Evolutionary conservation across 768 basidiomycete genomes (phyloP).

Genomic region (Holtermanniella nyarrowii): DNA sequence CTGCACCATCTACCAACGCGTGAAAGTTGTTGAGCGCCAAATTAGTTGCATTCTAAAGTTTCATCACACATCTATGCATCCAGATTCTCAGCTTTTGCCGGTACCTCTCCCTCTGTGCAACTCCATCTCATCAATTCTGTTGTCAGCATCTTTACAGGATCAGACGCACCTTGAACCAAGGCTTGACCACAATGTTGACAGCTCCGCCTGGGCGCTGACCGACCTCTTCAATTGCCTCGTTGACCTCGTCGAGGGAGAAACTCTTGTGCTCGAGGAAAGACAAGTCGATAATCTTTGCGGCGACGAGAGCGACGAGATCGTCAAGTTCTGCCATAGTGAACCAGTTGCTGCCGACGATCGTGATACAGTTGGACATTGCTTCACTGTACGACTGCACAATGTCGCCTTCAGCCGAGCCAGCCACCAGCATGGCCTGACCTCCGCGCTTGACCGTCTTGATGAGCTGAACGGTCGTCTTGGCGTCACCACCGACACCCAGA

Average conservation of each 20-base stretch:
- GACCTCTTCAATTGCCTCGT: conserved; percentile 12
- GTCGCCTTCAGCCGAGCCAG: conserved; percentile 7
- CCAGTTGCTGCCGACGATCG: conserved; percentile 7
- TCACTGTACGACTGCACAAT: conserved; percentile 6
- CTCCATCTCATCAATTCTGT: too few species aligned
- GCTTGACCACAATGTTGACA: conserved; percentile 10
- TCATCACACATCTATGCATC: too few species aligned
- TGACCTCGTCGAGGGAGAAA: conserved; percentile 9
- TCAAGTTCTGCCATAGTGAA: conserved; percentile 8
- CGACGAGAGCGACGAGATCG: conserved; percentile 6
- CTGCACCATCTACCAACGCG: too few species aligned
- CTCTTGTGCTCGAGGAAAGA: conserved; percentile 5
- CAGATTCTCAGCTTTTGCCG: too few species aligned
- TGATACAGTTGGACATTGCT: conserved; percentile 1
- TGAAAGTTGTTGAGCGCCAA: too few species aligned
- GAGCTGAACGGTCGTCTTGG: conserved; percentile 1
- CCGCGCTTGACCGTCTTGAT: conserved; percentile 5
- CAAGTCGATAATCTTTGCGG: conserved; percentile 10
- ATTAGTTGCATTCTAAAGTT: too few species aligned
- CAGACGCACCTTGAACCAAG: too few species aligned
- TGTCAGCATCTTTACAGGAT: too few species aligned
- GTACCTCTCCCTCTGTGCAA: too few species aligned
- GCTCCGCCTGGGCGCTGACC: conserved; percentile 12
- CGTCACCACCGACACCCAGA: conserved; percentile 11
- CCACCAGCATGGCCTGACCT: conserved; percentile 7